These are phyloP conservation scores for Hypoxylon rickii DNA, from an alignment of 495 filamentous ascomycete genomes.

Conservation along the genomic window DNA sequence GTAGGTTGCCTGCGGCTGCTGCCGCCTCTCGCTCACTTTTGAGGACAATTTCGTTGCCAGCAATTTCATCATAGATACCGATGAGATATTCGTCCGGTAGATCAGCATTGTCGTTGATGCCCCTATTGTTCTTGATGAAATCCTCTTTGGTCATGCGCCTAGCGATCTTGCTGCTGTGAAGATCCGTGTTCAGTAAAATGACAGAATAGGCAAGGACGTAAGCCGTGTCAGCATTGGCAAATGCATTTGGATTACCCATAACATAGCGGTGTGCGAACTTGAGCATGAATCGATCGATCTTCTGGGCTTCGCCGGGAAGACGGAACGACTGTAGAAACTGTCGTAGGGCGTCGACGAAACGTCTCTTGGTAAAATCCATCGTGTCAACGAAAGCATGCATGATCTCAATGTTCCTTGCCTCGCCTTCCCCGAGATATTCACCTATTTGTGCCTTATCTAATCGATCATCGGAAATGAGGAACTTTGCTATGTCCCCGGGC, in stretches of 20 bases:
- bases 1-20: conserved; percentile 67
- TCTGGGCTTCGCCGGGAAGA: conserved; percentile 94
- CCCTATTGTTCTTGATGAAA: conserved; percentile 98
- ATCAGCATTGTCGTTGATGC: conserved; percentile 96
- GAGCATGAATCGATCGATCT: conserved; percentile 99
- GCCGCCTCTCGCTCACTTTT: conserved; percentile 88
- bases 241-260: conserved; percentile 92
- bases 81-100: conserved; percentile 89
- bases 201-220: conserved; percentile 96
- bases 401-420: conserved; percentile 86
- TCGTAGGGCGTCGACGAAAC: conserved; percentile 90
- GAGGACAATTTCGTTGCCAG: conserved; percentile 88
- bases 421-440: conserved; percentile 94
- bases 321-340: conserved; percentile 94
- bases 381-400: conserved; percentile 98
- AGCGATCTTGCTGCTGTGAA: conserved; percentile 87
- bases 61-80: conserved; percentile 91
- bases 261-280: conserved; percentile 98
- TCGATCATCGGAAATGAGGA: conserved; percentile 73
- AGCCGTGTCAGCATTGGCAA: conserved; percentile 96
- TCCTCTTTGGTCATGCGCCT: conserved; percentile 92
- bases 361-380: conserved; percentile 93
- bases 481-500: conserved; percentile 82
- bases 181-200: conserved; percentile 95
- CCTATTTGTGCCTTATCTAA: conserved; percentile 91